Percentiles rank a stretch among this genome's conserved stretches.
Conservation (phyloP, 768 basidiomycete genomes). For the Mycena kentingensis region DNA sequence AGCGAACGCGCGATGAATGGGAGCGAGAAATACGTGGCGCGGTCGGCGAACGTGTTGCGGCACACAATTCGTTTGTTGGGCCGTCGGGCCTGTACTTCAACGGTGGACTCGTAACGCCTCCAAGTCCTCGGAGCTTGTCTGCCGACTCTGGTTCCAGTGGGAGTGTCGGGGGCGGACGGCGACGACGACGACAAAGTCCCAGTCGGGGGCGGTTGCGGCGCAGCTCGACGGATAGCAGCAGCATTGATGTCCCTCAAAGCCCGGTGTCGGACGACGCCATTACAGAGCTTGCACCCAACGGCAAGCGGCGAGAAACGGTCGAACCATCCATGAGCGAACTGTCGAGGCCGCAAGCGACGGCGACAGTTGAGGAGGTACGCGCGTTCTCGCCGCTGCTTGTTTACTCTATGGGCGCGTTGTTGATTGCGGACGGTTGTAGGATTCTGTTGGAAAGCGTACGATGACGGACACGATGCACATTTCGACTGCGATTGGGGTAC, state of each 20-base stretch:
- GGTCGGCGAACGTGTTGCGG: slow-evolving; percentile 19
- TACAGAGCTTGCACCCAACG: slow-evolving; percentile 17
- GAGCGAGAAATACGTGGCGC: slow-evolving; percentile 59
- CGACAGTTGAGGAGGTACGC: slow-evolving; percentile 21
- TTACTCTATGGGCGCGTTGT: slow-evolving; percentile 16
- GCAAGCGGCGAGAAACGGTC: slow-evolving; percentile 20
- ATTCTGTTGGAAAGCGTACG: slow-evolving; percentile 7
- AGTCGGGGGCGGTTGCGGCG: slow-evolving; percentile 35
- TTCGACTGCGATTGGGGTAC: slow-evolving; percentile 62
- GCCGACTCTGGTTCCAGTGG: slow-evolving; percentile 45
- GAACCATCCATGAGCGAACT: background rate
- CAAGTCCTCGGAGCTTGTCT: slow-evolving; percentile 71
- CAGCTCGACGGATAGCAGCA: slow-evolving; percentile 19
- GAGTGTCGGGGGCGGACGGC: slow-evolving; percentile 31
- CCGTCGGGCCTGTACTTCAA: slow-evolving; percentile 26
- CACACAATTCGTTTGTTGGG: slow-evolving; percentile 9
- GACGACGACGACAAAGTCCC: slow-evolving; percentile 46
- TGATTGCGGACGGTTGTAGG: slow-evolving; percentile 22
- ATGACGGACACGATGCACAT: slow-evolving; percentile 36
- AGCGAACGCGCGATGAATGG: slow-evolving; percentile 78
- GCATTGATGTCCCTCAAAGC: slow-evolving; percentile 32
- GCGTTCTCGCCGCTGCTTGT: slow-evolving; percentile 22
- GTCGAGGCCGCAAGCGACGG: slow-evolving; percentile 5
- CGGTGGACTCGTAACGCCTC: slow-evolving; percentile 73
- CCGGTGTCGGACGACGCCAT: slow-evolving; percentile 23